Percentiles rank a stretch among this genome's conserved stretches.
Evolutionary conservation across 257 asterid genomes (phyloP).

Genomic region (Nyctanthes arbortristis): DNA sequence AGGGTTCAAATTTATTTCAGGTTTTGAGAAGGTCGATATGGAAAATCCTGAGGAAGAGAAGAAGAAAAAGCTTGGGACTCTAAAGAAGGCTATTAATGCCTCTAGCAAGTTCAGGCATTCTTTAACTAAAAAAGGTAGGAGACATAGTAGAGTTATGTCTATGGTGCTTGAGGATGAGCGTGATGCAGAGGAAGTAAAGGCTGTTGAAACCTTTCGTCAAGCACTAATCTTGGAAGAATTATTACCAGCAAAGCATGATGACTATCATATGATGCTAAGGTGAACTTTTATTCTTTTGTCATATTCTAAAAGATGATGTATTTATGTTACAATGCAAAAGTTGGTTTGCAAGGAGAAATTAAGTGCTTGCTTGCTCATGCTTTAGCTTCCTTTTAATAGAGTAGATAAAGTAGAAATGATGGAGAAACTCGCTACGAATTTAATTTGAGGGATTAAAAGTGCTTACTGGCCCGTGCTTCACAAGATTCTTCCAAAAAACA

Average conservation of each 20-base stretch:
- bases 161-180: conserved; percentile 55
- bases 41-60: conserved; percentile 54
- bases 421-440: too few species aligned
- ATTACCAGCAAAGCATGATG: conserved; percentile 63
- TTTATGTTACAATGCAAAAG: too few species aligned
- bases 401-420: too few species aligned
- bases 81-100: conserved; percentile 57
- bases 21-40: conserved; percentile 27
- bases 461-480: too few species aligned
- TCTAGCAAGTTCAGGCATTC: conserved; percentile 58
- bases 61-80: conserved; percentile 51
- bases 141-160: conserved; percentile 55
- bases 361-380: too few species aligned
- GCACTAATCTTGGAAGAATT: conserved; percentile 57
- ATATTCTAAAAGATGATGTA: not conserved
- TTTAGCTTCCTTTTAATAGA: too few species aligned
- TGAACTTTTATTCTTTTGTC: conserved; percentile 1
- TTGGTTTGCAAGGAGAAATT: too few species aligned
- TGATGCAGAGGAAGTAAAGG: conserved; percentile 57
- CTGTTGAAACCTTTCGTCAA: conserved; percentile 67
- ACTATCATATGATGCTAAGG: conserved; percentile 65
- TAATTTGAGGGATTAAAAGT: too few species aligned
- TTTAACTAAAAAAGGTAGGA: conserved; percentile 40
- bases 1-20: not conserved
- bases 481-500: too few species aligned